phyloP scores from a whole-genome alignment of 106 monocot species.

The Dendrobium officinale region DNA sequence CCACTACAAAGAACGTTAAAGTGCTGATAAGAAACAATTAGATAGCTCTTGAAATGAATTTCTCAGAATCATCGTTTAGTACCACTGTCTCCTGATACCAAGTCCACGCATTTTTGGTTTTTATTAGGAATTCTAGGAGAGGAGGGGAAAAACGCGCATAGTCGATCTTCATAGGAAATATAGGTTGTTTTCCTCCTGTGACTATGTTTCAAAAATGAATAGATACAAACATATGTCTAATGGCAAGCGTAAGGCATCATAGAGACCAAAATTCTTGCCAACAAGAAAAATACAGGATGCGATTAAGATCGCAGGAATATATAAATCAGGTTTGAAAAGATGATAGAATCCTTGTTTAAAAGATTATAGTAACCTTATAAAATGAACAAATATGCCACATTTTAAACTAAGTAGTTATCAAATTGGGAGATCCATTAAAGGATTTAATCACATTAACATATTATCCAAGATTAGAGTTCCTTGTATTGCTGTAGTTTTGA shows the following conservation, averaged over 20 bases:
- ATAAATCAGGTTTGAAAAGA: background rate
- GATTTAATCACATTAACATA: background rate
- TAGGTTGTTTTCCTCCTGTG: conserved; percentile 25
- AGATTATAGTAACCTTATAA: background rate
- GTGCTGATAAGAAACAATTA: conserved; percentile 41
- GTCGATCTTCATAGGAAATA: conserved; percentile 85
- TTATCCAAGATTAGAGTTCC: background rate
- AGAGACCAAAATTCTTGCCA: background rate
- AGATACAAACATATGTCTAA: background rate
- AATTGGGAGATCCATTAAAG: background rate
- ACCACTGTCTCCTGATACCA: conserved; percentile 62
- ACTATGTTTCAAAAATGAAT: background rate
- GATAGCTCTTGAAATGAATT: conserved; percentile 62
- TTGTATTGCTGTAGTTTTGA: background rate
- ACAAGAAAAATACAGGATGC: background rate
- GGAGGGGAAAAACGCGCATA: conserved; percentile 78
- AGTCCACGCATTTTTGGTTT: conserved; percentile 75
- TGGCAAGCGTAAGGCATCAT: background rate
- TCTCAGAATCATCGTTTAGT: conserved; percentile 54
- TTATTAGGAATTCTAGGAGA: conserved; percentile 84
- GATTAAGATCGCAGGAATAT: too few species aligned
- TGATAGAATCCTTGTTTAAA: background rate
- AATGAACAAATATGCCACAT: background rate
- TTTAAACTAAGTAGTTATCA: background rate
- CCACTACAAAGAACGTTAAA: conserved; percentile 94